phyloP scores from a whole-genome alignment of 1,284 basidiomycete genomes.

The Cryptococcus neoformans region DNA sequence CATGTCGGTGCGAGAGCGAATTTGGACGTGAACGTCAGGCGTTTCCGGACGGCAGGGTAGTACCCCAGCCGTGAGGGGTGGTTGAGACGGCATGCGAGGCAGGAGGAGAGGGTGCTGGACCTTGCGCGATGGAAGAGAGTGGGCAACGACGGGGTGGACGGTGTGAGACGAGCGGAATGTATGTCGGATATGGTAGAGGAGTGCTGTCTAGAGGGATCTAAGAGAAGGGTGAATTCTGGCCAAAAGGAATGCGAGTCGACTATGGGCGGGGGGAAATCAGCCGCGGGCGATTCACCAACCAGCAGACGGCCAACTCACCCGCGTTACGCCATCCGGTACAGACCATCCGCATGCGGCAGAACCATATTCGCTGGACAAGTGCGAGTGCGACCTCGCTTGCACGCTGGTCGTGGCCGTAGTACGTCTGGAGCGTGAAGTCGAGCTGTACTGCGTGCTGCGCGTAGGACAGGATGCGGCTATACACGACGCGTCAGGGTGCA shows the following conservation, averaged over 20 bases:
- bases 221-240: conserved; percentile 13
- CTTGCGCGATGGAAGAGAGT: conserved; percentile 16
- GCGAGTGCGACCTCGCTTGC: conserved; percentile 9
- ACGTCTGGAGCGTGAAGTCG: neutral
- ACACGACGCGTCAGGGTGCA: neutral
- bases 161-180: conserved; percentile 5
- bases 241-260: conserved; percentile 34
- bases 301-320: conserved; percentile 13
- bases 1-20: conserved; percentile 21
- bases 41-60: conserved; percentile 11
- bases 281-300: neutral
- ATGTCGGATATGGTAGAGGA: conserved; percentile 8
- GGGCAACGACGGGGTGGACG: conserved; percentile 12
- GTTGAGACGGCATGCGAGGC: conserved; percentile 17
- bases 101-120: conserved; percentile 9
- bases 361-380: conserved; percentile 10
- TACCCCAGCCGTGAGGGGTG: conserved; percentile 11
- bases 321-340: conserved; percentile 21
- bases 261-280: conserved; percentile 1
- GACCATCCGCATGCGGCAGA: conserved; percentile 18
- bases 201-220: conserved; percentile 14
- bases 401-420: neutral
- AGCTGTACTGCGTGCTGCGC: conserved; percentile 1
- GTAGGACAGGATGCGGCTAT: conserved; percentile 6
- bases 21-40: conserved; percentile 9